Conservation (phyloP, 2,329 filamentous ascomycete species). For the Verticillium klebahnii region DNA sequence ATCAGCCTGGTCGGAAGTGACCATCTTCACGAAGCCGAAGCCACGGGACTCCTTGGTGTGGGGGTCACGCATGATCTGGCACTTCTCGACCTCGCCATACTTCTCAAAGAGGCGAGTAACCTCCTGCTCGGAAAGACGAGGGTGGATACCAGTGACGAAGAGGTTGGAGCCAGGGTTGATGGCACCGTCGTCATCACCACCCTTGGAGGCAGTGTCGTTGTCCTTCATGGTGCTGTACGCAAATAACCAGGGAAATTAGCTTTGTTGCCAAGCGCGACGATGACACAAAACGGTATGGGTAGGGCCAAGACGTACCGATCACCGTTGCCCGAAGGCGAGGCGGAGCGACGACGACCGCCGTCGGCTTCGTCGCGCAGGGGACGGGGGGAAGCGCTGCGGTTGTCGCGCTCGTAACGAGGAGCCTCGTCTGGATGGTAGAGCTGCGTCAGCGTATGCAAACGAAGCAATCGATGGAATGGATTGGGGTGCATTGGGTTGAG, state of each 20-base stretch:
- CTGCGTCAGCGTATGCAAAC: constrained; percentile 9
- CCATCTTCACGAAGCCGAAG: constrained; percentile 99
- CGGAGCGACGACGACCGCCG: constrained; percentile 56
- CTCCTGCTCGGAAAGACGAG: constrained; percentile 82
- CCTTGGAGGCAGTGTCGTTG: constrained; percentile 45
- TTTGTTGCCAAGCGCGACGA: not conserved
- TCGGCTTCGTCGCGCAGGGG: constrained; percentile 56
- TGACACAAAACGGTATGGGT: not conserved
- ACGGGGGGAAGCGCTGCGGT: constrained; percentile 62
- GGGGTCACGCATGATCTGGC: constrained; percentile 98
- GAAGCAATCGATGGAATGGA: not conserved
- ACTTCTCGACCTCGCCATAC: constrained; percentile 97
- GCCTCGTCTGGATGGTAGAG: constrained; percentile 46
- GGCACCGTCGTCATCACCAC: constrained; percentile 66
- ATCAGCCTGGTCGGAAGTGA: constrained; percentile 89
- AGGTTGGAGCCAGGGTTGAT: constrained; percentile 95
- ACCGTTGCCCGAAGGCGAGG: constrained; percentile 52
- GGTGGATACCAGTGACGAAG: constrained; percentile 97
- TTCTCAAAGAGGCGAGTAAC: constrained; percentile 96
- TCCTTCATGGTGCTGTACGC: constrained; percentile 17
- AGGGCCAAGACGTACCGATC: constrained; percentile 38
- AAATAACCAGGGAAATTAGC: not conserved
- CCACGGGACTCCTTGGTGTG: constrained; percentile 98
- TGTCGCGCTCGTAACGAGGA: constrained; percentile 62
- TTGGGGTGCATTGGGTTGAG: not conserved